phyloP scores from a whole-genome alignment of 345 rosid genomes.

The Hibiscus trionum region DNA sequence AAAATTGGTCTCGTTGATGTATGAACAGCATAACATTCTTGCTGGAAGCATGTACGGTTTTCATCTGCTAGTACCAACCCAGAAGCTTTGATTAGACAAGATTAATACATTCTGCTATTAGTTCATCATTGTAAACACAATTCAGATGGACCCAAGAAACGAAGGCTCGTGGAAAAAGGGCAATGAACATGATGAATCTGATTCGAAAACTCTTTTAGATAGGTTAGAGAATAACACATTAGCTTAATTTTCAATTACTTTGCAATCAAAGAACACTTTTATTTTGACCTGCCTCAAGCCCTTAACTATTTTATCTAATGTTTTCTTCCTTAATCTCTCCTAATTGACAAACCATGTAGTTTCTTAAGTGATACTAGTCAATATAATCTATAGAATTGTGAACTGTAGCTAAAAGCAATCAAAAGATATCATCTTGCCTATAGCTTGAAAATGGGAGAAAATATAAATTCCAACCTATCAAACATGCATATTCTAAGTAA shows the following conservation, averaged over 20 bases:
- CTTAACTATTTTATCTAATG: too few relatives aligned
- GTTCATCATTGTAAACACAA: not conserved
- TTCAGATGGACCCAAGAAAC: not conserved
- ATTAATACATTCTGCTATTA: not conserved
- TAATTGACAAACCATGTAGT: not conserved
- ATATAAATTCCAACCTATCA: not conserved
- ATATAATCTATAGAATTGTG: too few relatives aligned
- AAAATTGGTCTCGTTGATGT: not conserved
- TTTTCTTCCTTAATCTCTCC: slow-evolving; percentile 4
- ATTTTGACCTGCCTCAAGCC: too few relatives aligned
- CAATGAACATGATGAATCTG: not conserved
- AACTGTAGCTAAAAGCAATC: not conserved
- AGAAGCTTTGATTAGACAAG: not conserved
- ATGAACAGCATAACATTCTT: not conserved
- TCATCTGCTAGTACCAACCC: not conserved
- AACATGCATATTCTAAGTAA: not conserved
- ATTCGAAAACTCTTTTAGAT: not conserved
- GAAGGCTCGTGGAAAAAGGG: not conserved
- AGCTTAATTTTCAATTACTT: not conserved
- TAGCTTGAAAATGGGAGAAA: not conserved
- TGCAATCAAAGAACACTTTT: not conserved
- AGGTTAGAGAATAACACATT: not conserved
- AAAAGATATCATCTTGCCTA: not conserved
- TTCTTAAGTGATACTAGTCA: not conserved
- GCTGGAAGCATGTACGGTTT: not conserved